A percentile compares a stretch with the other conserved stretches of the same genome.
phyloP scores from a whole-genome alignment of 2,329 filamentous ascomycete genomes.

The Plenodomus tracheiphilus region DNA sequence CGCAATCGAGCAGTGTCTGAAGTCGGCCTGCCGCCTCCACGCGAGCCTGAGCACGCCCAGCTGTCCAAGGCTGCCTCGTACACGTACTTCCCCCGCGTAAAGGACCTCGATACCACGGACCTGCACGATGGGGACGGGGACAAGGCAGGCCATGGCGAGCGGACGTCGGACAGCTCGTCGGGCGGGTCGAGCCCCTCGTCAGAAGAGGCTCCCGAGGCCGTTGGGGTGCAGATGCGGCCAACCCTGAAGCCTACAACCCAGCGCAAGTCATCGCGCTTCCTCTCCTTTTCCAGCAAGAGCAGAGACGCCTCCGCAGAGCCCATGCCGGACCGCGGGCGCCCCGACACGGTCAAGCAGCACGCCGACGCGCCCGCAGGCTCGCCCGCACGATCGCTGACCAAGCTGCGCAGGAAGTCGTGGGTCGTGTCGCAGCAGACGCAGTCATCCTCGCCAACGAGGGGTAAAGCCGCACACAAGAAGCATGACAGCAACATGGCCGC shows the following conservation, averaged over 20 bases:
- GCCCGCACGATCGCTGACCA: slow-evolving; percentile 38
- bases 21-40: slow-evolving; percentile 26
- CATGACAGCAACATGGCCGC: slow-evolving; percentile 6
- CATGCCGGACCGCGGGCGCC: slow-evolving; percentile 33
- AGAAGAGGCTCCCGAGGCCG: slow-evolving; percentile 37
- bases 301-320: slow-evolving; percentile 37
- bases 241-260: slow-evolving; percentile 31
- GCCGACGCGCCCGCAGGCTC: slow-evolving; percentile 28
- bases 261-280: slow-evolving; percentile 42
- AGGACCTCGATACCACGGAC: slow-evolving; percentile 38
- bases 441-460: slow-evolving; percentile 19
- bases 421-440: slow-evolving; percentile 25
- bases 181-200: slow-evolving; percentile 51
- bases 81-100: slow-evolving; percentile 46
- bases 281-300: slow-evolving; percentile 40
- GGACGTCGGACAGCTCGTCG: slow-evolving; percentile 45
- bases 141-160: slow-evolving; percentile 32
- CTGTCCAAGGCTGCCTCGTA: slow-evolving; percentile 47
- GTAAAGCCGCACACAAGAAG: slow-evolving; percentile 21
- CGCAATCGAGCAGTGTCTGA: slow-evolving; percentile 40
- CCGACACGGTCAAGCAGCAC: slow-evolving; percentile 25
- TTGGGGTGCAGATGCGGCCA: slow-evolving; percentile 33
- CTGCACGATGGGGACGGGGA: slow-evolving; percentile 37
- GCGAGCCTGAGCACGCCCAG: slow-evolving; percentile 27
- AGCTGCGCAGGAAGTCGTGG: slow-evolving; percentile 43